Evolutionary conservation across 164 flowering plant species (phyloP), one percentile per base, ranked within the genome.

Genomic region (Euptelea pleiosperma): DNA sequence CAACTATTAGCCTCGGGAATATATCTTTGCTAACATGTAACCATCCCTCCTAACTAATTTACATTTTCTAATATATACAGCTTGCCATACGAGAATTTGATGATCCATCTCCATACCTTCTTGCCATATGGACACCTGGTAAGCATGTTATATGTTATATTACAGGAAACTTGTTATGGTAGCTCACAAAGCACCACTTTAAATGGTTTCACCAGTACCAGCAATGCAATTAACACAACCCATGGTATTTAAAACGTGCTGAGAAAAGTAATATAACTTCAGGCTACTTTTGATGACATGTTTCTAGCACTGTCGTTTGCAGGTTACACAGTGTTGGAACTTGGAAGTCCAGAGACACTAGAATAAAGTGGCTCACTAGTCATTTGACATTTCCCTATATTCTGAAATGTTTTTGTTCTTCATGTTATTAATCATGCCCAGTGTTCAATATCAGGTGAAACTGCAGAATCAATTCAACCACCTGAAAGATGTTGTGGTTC

Each of bases 41-140:
- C 26, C 25, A 41, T n/a, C 47, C 11, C 45, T 18, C 2, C 45
- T 57, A 52, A 37, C 37, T 58, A 35, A 48, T 21, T 25, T 35
- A 21, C 21, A 35, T 55, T 42, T 53, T 41, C 36, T 33, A 58
- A 4, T 34, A 39, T 22, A 61, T 71, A 55, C 79, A 94, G 96
- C 28, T 89, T 79, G 96, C 87, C 33, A 74, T 53, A 67, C 68
- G 96, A 72, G 96, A 87, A 62, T 81, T 80, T 16, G 91, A 84
- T 75, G 99, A 94, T 66, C 90, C 91, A 48, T 70, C 85, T 64
- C 62, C 78, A 39, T 94, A 94, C 70, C 96, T 94, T 41, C 93
- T 94, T 58, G 96, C 96, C 15, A 89, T 91, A 72, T 94, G 99
- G 99, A 84, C 96, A 61, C 96, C 99, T 69, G 99, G 99, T 87